phyloP scores from a whole-genome alignment of 345 rosid genomes.

The Syzygium oleosum region DNA sequence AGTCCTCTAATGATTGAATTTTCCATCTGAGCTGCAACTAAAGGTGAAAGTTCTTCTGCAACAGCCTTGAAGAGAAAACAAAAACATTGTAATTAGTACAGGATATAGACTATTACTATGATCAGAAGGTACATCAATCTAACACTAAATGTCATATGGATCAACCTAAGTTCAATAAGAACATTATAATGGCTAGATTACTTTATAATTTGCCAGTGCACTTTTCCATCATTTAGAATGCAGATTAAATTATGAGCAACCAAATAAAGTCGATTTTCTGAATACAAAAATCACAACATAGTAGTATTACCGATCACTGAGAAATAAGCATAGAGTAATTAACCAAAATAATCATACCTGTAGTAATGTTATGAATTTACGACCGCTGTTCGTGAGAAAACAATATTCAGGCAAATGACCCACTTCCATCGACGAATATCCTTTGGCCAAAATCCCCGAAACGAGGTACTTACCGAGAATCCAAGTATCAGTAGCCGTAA shows the following conservation, averaged over 20 bases:
- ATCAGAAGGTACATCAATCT: not conserved
- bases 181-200: not conserved
- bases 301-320: not conserved
- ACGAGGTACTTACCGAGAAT: slow-evolving; percentile 44
- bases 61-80: slow-evolving; percentile 16
- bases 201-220: not conserved
- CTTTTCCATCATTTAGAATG: not conserved
- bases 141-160: not conserved
- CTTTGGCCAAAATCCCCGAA: slow-evolving; percentile 30
- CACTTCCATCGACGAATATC: slow-evolving; percentile 11
- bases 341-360: slow-evolving; percentile 31
- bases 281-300: not conserved
- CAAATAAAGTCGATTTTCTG: not conserved
- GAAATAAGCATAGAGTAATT: not conserved
- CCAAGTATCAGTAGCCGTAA: slow-evolving; percentile 47
- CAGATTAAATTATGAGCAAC: not conserved
- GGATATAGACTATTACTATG: not conserved
- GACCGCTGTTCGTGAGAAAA: slow-evolving; percentile 53
- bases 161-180: not conserved
- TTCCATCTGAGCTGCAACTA: slow-evolving; percentile 40
- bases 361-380: slow-evolving; percentile 43
- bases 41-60: slow-evolving; percentile 24
- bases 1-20: slow-evolving; percentile 31
- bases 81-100: not conserved
- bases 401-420: slow-evolving; percentile 38